A percentile compares a stretch with the other conserved stretches of the same genome.
These are phyloP conservation scores for Metarhizium rileyi DNA, from an alignment of 2,329 filamentous ascomycete genomes.

Conservation along the genomic window DNA sequence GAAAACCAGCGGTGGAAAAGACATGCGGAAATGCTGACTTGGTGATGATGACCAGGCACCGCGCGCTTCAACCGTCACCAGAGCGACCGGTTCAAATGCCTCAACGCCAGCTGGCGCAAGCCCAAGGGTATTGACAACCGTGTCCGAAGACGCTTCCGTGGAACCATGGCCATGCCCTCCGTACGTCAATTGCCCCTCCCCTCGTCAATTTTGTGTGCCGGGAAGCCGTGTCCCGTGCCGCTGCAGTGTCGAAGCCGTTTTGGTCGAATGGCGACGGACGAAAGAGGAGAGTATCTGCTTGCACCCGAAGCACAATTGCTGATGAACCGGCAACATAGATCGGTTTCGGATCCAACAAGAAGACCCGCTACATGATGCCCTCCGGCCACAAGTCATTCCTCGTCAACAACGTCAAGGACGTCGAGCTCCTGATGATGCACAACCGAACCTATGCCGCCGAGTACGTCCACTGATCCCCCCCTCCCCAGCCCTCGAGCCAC, in stretches of 20 bases:
- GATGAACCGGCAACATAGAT: constrained; percentile 49
- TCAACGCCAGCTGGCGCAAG: constrained; percentile 91
- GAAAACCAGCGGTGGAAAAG: not conserved
- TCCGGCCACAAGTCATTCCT: constrained; percentile 99
- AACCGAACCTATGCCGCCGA: constrained; percentile 98
- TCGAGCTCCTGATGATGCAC: constrained; percentile 99
- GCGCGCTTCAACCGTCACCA: constrained; percentile 97
- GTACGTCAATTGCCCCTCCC: constrained; percentile 49
- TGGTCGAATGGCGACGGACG: not conserved
- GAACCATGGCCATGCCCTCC: constrained; percentile 93
- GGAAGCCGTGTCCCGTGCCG: too few relatives aligned
- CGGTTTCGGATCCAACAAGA: constrained; percentile 98
- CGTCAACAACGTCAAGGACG: constrained; percentile 91
- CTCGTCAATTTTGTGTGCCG: too few relatives aligned
- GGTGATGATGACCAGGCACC: constrained; percentile 53
- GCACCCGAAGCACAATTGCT: not conserved
- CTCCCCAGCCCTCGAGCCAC: too few relatives aligned
- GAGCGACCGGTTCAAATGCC: constrained; percentile 91
- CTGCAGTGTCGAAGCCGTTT: not conserved
- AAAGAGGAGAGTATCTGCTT: not conserved
- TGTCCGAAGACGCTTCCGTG: constrained; percentile 94
- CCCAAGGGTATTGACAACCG: constrained; percentile 99
- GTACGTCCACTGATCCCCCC: constrained; percentile 49
- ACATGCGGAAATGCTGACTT: constrained; percentile 26
- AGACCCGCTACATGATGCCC: constrained; percentile 97